Evolutionary conservation across 306 rosid genomes (phyloP), one percentile per base, ranked within the genome.

Genomic region (Dryas octopetala): DNA sequence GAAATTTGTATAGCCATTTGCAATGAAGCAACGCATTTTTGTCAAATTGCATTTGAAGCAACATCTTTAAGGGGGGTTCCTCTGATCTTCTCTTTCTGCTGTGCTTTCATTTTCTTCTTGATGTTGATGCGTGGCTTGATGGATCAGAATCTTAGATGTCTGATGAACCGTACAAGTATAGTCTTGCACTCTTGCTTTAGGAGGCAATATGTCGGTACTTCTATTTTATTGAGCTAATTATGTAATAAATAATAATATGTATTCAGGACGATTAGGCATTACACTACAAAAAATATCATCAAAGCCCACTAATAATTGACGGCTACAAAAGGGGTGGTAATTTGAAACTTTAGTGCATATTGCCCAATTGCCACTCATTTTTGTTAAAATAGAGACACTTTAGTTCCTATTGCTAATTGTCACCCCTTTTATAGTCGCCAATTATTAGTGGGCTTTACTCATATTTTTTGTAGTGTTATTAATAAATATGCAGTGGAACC

Each of bases 131-230:
- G 6, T 54, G 4, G 3, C 1, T 13, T 7, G 1, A 7, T 51
- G 19, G 71, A 48, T 74, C 10, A 51, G 44, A 74, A 52, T 74
- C 44, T 63, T 19, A 50, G 43, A 66, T 74, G 64, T 52, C 49
- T 52, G 13, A 17, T 45, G 51, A 59, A 44, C n/a, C 11, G 10
- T 46, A 19, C 53, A 17, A 47, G 67, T 32, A 43, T 17, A 46
- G 75, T 11, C 23, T 46, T n/a, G 5, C 28, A 19, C 19, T 19
- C 19, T 19, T 19, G 19, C 19, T 52, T 40, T 0, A 64, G 59
- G 82, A 49, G 60, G 68, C 73, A 71, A 65, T 7, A 45, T 46
- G 70, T 72, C 76, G 73, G 68, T 55, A 23, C 11, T 71, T 32
- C 0, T 46, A 17, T 62, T 61, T 50, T 60, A 28, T 65, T 57